phyloP scores from a whole-genome alignment of 2,329 filamentous ascomycete species.

The Didymella sp. region DNA sequence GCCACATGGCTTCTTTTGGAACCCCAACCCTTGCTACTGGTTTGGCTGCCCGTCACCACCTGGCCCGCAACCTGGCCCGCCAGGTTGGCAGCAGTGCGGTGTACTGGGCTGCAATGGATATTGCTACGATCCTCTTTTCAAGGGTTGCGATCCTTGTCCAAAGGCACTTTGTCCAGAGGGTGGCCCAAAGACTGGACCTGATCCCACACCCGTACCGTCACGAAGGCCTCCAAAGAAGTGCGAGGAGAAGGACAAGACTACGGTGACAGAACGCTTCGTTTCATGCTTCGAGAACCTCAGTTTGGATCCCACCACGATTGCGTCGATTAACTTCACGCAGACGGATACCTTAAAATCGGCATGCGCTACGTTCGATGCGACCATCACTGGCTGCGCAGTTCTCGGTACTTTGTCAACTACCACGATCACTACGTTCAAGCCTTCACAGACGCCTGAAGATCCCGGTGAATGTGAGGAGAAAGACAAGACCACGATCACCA shows the following conservation, averaged over 20 bases:
- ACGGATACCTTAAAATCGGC: slow-evolving; percentile 25
- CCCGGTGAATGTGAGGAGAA: slow-evolving; percentile 25
- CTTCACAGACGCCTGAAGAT: too few species aligned
- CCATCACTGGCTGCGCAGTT: slow-evolving; percentile 27
- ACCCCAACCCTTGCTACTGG: slow-evolving; percentile 15
- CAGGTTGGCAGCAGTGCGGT: slow-evolving; percentile 6
- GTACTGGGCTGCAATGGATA: slow-evolving; percentile 28
- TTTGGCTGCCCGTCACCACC: slow-evolving; percentile 14
- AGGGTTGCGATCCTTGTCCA: slow-evolving; percentile 29
- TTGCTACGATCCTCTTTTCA: slow-evolving; percentile 18
- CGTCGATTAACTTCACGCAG: slow-evolving; percentile 14
- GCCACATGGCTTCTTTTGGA: slow-evolving; percentile 27
- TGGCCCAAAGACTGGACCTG: slow-evolving; percentile 30
- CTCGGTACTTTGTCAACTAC: background rate
- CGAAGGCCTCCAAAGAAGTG: slow-evolving; percentile 19
- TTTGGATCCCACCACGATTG: slow-evolving; percentile 15
- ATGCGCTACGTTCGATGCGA: slow-evolving; percentile 28
- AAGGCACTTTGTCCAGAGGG: slow-evolving; percentile 20
- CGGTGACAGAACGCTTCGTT: slow-evolving; percentile 32
- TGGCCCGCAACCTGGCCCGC: background rate
- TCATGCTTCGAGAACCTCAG: slow-evolving; percentile 26
- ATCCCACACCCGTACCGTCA: slow-evolving; percentile 18
- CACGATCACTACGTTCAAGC: too few species aligned
- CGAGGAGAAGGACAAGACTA: slow-evolving; percentile 29
- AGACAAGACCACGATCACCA: slow-evolving; percentile 33